These are phyloP conservation scores for Rhizopogon parksii DNA, from an alignment of 1,284 basidiomycete species.

Conservation along the genomic window DNA sequence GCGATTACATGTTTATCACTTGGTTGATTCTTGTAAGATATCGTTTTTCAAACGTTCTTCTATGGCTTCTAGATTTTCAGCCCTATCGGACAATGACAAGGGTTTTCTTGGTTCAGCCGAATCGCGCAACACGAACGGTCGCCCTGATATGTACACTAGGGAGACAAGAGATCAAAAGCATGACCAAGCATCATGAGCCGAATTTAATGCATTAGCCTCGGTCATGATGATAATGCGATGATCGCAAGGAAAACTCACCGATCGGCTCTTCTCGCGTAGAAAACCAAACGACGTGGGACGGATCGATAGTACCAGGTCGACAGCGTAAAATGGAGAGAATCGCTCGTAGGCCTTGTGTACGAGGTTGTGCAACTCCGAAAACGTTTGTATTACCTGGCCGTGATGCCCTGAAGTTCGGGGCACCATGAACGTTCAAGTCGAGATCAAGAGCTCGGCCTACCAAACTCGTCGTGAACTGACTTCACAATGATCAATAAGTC, in stretches of 20 bases:
- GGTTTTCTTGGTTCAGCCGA: constrained; percentile 79
- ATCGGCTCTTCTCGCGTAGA: constrained; percentile 81
- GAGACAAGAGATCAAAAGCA: neutral
- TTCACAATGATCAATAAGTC: neutral
- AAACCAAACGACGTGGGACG: constrained; percentile 77
- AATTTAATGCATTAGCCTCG: neutral
- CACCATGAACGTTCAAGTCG: constrained; percentile 90
- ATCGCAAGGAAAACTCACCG: constrained; percentile 36
- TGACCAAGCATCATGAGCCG: neutral
- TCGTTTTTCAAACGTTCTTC: constrained; percentile 89
- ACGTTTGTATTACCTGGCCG: constrained; percentile 76
- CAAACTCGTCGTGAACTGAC: constrained; percentile 2
- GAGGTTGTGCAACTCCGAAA: constrained; percentile 92
- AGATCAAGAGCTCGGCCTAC: constrained; percentile 81
- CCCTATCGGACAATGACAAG: constrained; percentile 82
- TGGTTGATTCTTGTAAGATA: constrained; percentile 82
- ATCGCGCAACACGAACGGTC: constrained; percentile 95
- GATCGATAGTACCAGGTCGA: constrained; percentile 54
- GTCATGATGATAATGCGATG: neutral
- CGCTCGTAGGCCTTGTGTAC: constrained; percentile 86
- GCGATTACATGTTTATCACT: constrained; percentile 35
- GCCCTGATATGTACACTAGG: constrained; percentile 83
- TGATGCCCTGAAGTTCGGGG: constrained; percentile 90
- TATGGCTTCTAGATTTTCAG: constrained; percentile 93
- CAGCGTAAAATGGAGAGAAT: constrained; percentile 86